These are phyloP conservation scores for Gossypium schwendimanii DNA, from an alignment of 441 rosid genomes.

Conservation along the genomic window DNA sequence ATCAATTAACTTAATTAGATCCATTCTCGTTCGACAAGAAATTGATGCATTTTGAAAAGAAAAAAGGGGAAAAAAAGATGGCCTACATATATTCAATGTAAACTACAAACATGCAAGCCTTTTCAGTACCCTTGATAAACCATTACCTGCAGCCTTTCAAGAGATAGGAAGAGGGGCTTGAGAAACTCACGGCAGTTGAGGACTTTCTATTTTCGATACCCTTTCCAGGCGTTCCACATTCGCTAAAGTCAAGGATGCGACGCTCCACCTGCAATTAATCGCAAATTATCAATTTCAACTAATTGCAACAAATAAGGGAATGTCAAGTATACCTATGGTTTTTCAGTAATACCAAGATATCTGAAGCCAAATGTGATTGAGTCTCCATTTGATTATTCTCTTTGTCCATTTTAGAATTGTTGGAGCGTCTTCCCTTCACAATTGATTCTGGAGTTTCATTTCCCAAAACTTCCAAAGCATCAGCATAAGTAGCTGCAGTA, in stretches of 20 bases:
- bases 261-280: slow-evolving; percentile 52
- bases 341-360: slow-evolving; percentile 33
- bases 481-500: slow-evolving; percentile 76
- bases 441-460: slow-evolving; percentile 61
- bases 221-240: slow-evolving; percentile 73
- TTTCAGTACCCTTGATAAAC: slow-evolving; percentile 10
- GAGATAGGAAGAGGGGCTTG: slow-evolving; percentile 65
- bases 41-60: not conserved
- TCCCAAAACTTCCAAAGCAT: slow-evolving; percentile 82
- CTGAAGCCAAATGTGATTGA: slow-evolving; percentile 38
- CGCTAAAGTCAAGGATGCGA: slow-evolving; percentile 86
- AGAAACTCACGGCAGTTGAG: slow-evolving; percentile 27
- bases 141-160: slow-evolving; percentile 79
- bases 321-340: not conserved
- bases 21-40: slow-evolving; percentile 7
- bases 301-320: not conserved
- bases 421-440: slow-evolving; percentile 34
- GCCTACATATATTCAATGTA: slow-evolving; percentile 13
- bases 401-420: slow-evolving; percentile 27
- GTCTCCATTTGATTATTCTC: slow-evolving; percentile 36
- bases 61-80: not conserved
- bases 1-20: slow-evolving; percentile 4
- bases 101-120: slow-evolving; percentile 24
- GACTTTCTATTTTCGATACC: slow-evolving; percentile 38
- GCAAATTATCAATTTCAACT: not conserved